phyloP scores from a whole-genome alignment of 2,329 filamentous ascomycete species.

The Colletotrichum tabaci region DNA sequence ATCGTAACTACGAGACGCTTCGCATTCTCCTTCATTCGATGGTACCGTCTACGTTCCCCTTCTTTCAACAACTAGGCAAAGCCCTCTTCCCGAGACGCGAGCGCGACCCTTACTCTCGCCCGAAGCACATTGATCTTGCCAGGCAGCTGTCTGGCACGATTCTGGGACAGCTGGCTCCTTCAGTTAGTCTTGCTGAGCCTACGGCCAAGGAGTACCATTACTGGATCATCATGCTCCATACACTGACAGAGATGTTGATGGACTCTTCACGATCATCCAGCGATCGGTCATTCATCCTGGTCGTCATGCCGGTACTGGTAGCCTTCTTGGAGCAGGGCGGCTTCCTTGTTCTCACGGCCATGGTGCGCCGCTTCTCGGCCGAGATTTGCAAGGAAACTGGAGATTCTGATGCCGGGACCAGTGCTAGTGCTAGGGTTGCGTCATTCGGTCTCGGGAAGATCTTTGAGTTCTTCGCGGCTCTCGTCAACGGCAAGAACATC shows the following conservation, averaged over 20 bases:
- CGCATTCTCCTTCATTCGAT: constrained; percentile 84
- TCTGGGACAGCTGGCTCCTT: constrained; percentile 74
- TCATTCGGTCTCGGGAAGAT: constrained; percentile 82
- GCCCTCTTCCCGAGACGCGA: constrained; percentile 82
- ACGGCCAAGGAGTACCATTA: constrained; percentile 81
- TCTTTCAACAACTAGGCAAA: constrained; percentile 90
- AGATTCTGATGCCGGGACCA: constrained; percentile 37
- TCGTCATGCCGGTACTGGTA: constrained; percentile 83
- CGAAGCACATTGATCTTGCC: constrained; percentile 69
- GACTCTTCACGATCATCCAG: constrained; percentile 67
- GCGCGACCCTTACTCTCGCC: constrained; percentile 72
- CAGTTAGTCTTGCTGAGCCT: constrained; percentile 59
- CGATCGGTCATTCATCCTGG: constrained; percentile 66
- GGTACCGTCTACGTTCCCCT: constrained; percentile 83
- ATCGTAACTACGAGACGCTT: constrained; percentile 83
- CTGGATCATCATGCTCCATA: constrained; percentile 85
- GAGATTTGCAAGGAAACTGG: constrained; percentile 61
- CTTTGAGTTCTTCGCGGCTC: constrained; percentile 82
- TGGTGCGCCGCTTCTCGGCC: constrained; percentile 78
- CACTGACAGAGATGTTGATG: constrained; percentile 83
- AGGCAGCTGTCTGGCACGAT: constrained; percentile 80
- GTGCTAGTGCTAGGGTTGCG: constrained; percentile 36
- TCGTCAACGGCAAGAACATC: constrained; percentile 84
- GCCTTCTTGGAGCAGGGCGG: constrained; percentile 89
- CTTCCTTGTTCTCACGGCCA: constrained; percentile 79